A percentile compares a stretch with the other conserved stretches of the same genome.
These are phyloP conservation scores for Fusarium continuum DNA, from an alignment of 2,329 filamentous ascomycete species.

Conservation along the genomic window DNA sequence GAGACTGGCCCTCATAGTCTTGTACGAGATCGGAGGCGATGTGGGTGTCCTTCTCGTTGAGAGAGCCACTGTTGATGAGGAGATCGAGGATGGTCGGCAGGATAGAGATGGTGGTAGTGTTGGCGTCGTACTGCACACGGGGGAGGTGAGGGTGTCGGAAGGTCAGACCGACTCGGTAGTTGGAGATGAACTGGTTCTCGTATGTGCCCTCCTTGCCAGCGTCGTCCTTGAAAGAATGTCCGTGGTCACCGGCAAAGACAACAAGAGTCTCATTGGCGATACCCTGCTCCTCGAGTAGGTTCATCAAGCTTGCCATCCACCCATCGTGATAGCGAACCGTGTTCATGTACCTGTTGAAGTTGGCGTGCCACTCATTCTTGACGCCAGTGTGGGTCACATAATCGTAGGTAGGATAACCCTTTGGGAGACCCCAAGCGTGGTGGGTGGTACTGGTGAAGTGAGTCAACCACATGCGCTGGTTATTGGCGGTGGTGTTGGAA, in stretches of 20 bases:
- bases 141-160: conserved; percentile 48
- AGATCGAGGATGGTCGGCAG: conserved; percentile 50
- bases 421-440: conserved; percentile 44
- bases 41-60: conserved; percentile 38
- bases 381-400: conserved; percentile 41
- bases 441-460: conserved; percentile 52
- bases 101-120: conserved; percentile 47
- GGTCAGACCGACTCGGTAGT: conserved; percentile 47
- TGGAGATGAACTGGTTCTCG: conserved; percentile 45
- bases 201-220: conserved; percentile 46
- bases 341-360: conserved; percentile 49
- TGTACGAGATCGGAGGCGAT: conserved; percentile 44
- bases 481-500: conserved; percentile 45
- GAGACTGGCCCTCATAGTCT: conserved; percentile 50
- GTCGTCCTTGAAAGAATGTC: conserved; percentile 49
- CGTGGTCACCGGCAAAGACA: conserved; percentile 49
- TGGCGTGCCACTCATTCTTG: conserved; percentile 39
- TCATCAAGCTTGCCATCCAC: conserved; percentile 47
- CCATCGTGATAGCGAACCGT: conserved; percentile 46
- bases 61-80: conserved; percentile 47
- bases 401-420: conserved; percentile 34
- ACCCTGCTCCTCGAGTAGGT: conserved; percentile 46
- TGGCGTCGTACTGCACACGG: conserved; percentile 44
- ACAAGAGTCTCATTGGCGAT: conserved; percentile 49
- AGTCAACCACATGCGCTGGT: conserved; percentile 49